These are phyloP conservation scores for Annulohypoxylon maeteangense DNA, from an alignment of 495 filamentous ascomycete species.

Conservation along the genomic window DNA sequence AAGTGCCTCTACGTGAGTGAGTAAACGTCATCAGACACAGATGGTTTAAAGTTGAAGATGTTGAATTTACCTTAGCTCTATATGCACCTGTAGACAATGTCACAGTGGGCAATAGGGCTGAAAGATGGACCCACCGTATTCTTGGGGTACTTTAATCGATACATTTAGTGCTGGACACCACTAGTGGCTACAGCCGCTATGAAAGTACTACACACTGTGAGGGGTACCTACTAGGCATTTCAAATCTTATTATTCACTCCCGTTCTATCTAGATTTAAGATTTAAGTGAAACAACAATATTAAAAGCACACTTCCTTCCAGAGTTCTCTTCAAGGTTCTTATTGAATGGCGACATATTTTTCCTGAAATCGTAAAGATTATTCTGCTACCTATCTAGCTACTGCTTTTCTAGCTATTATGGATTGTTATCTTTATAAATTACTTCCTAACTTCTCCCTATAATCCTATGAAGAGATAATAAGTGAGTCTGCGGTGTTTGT, in stretches of 20 bases:
- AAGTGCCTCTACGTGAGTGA: background rate
- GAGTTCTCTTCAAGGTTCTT: background rate
- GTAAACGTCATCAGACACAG: background rate
- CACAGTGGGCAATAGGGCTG: background rate
- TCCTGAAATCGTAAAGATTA: background rate
- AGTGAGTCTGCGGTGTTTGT: no score
- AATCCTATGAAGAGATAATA: no score
- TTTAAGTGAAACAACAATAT: background rate
- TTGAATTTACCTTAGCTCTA: background rate
- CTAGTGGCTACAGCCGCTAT: background rate
- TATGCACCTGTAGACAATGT: background rate
- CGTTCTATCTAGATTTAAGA: background rate
- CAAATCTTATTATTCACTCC: background rate
- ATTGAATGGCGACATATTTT: background rate
- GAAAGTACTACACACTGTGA: background rate
- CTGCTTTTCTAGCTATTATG: background rate
- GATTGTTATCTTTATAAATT: no score
- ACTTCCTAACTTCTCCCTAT: no score
- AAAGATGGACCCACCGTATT: background rate
- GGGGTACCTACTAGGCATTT: no score
- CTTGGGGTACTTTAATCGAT: slow-evolving; percentile 2
- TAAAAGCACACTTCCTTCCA: no score
- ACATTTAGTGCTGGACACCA: background rate
- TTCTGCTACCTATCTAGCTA: background rate
- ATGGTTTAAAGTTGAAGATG: slow-evolving; percentile 11